A percentile compares a stretch with the other conserved stretches of the same genome.
Evolutionary conservation across 2,329 filamentous ascomycete species (phyloP).

Genomic region (Aspergillus sp.): DNA sequence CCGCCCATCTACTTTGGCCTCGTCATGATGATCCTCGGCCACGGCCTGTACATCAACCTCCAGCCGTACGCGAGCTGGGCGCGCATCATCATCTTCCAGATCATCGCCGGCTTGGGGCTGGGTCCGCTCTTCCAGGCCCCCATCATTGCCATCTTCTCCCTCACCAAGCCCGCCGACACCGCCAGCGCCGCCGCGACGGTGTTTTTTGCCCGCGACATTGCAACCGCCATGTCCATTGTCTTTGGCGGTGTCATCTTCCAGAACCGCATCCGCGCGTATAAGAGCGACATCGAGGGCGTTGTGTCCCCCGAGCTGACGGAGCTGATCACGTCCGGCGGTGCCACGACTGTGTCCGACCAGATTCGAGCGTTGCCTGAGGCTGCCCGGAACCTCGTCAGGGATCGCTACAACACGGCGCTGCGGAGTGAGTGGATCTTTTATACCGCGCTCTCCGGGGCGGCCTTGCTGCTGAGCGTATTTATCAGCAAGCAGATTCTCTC

Average conservation of each 20-base stretch:
- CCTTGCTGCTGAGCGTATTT: slow-evolving; percentile 1
- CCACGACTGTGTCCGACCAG: background rate
- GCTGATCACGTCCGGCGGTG: background rate
- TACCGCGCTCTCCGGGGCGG: background rate
- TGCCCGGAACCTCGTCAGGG: background rate
- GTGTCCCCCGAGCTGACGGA: background rate
- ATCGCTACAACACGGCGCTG: background rate
- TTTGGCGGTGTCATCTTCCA: slow-evolving; percentile 49
- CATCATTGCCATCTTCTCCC: slow-evolving; percentile 54
- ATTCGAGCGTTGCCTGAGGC: background rate
- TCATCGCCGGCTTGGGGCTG: slow-evolving; percentile 51
- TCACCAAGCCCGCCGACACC: slow-evolving; percentile 52
- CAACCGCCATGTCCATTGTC: slow-evolving; percentile 53
- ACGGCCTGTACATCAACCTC: slow-evolving; percentile 56
- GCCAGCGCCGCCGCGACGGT: slow-evolving; percentile 58
- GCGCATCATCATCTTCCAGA: slow-evolving; percentile 40
- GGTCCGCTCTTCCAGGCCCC: slow-evolving; percentile 55
- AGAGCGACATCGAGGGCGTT: background rate
- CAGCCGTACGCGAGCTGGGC: slow-evolving; percentile 43
- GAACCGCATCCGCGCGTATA: slow-evolving; percentile 20
- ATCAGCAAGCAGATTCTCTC: slow-evolving; percentile 3
- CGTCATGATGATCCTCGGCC: slow-evolving; percentile 54
- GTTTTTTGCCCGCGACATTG: slow-evolving; percentile 53
- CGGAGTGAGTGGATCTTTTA: slow-evolving; percentile 3
- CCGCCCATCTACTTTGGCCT: slow-evolving; percentile 54